Conservation (phyloP, 441 rosid species). For the Capsella rubella region DNA sequence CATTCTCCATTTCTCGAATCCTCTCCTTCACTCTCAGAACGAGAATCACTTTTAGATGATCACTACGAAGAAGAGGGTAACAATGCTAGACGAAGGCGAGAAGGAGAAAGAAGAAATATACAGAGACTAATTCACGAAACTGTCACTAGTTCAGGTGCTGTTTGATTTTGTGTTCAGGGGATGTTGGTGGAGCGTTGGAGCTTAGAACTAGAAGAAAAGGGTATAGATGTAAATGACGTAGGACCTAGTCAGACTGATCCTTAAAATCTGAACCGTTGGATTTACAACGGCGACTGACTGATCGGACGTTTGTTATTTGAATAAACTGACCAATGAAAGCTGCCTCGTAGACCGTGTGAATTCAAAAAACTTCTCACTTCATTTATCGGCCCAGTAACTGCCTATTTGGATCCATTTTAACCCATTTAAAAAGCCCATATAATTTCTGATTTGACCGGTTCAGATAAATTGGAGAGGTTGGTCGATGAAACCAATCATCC, state of each 20-base stretch:
- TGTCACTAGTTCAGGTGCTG: conserved; percentile 30
- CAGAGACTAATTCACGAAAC: conserved; percentile 38
- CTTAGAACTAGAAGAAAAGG: background rate
- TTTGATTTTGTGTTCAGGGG: conserved; percentile 14
- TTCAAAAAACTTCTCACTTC: conserved; percentile 43
- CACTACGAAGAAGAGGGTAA: background rate
- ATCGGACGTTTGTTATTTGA: conserved; percentile 51
- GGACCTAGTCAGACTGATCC: conserved; percentile 24
- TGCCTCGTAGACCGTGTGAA: conserved; percentile 63
- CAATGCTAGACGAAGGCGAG: no score
- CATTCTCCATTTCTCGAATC: conserved; percentile 24
- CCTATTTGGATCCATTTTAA: background rate
- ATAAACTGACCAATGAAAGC: conserved; percentile 17
- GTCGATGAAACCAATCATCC: no score
- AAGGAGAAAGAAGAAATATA: background rate
- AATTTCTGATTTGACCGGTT: no score
- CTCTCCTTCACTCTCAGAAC: conserved; percentile 16
- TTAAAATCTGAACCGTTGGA: conserved; percentile 54
- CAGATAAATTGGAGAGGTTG: no score
- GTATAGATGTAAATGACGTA: conserved; percentile 33
- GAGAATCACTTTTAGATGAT: conserved; percentile 14
- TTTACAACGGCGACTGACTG: conserved; percentile 42
- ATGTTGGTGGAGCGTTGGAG: conserved; percentile 42
- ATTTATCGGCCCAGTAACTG: conserved; percentile 11
- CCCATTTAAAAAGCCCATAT: background rate